phyloP scores from a whole-genome alignment of 2,329 filamentous ascomycete genomes.

The Clarireedia monteithiana region DNA sequence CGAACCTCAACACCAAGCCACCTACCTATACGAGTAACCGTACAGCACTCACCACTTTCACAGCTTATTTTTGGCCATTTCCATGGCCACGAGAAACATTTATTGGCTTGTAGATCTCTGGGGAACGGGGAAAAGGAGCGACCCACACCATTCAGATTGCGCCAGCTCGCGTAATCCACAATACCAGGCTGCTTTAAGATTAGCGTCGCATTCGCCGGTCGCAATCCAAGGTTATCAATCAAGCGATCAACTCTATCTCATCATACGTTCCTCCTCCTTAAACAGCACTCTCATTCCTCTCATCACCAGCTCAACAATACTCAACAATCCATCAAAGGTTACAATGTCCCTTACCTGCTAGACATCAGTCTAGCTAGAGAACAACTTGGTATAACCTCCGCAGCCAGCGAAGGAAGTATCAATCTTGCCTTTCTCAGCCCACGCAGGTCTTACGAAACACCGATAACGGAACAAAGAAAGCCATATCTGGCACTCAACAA shows the following conservation, averaged over 20 bases:
- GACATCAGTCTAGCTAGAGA: conserved; percentile 38
- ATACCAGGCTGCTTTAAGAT: not conserved
- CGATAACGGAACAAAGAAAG: conserved; percentile 10
- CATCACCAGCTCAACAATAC: conserved; percentile 9
- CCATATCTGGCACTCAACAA: conserved; percentile 15
- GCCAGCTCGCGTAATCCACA: not conserved
- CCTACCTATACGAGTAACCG: too few species aligned
- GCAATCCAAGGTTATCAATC: conserved; percentile 5
- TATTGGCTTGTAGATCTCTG: not conserved
- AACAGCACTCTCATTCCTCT: not conserved
- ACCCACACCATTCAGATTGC: not conserved
- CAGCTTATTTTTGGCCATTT: not conserved
- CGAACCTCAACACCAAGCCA: too few species aligned
- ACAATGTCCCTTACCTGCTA: conserved; percentile 33
- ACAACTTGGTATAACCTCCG: conserved; percentile 34
- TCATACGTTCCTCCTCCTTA: not conserved
- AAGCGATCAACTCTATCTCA: not conserved
- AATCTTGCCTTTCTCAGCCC: conserved; percentile 35
- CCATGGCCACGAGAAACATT: not conserved
- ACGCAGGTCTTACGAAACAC: conserved; percentile 28
- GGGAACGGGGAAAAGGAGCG: not conserved
- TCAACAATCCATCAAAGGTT: conserved; percentile 8
- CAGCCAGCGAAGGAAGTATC: conserved; percentile 37
- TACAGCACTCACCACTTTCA: not conserved
- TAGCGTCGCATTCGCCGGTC: not conserved